These are phyloP conservation scores for Penicillium cinerascens DNA, from an alignment of 495 filamentous ascomycete genomes.

Conservation along the genomic window DNA sequence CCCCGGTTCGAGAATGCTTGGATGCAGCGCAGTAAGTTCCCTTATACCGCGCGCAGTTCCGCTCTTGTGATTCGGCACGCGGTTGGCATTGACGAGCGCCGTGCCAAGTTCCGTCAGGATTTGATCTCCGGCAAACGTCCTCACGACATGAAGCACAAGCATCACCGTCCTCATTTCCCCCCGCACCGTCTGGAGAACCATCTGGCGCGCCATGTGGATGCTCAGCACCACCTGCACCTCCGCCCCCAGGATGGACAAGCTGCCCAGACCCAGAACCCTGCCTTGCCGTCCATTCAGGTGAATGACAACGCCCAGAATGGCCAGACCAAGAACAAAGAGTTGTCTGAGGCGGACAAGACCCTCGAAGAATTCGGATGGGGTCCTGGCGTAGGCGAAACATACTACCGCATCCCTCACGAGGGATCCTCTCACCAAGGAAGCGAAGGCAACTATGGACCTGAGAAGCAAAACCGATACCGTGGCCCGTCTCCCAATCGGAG, in stretches of 20 bases:
- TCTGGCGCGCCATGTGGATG: slow-evolving; percentile 17
- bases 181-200: slow-evolving; percentile 20
- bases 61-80: slow-evolving; percentile 69
- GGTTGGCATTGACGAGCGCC: slow-evolving; percentile 73
- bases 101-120: slow-evolving; percentile 67
- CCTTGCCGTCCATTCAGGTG: slow-evolving; percentile 31
- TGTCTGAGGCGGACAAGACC: background rate
- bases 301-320: slow-evolving; percentile 19
- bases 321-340: background rate
- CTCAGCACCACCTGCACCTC: slow-evolving; percentile 18
- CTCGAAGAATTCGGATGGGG: slow-evolving; percentile 16
- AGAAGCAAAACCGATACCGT: slow-evolving; percentile 38
- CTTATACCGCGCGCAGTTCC: slow-evolving; percentile 75
- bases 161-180: slow-evolving; percentile 34
- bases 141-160: slow-evolving; percentile 28
- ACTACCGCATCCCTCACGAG: slow-evolving; percentile 30
- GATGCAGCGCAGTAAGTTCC: slow-evolving; percentile 80
- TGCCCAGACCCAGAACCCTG: slow-evolving; percentile 7
- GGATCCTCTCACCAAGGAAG: slow-evolving; percentile 25
- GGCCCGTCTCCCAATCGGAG: slow-evolving; percentile 28
- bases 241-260: slow-evolving; percentile 10
- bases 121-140: slow-evolving; percentile 59
- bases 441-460: slow-evolving; percentile 4
- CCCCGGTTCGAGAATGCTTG: slow-evolving; percentile 79
- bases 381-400: slow-evolving; percentile 26